Evolutionary conservation across 2,329 filamentous ascomycete species (phyloP), one percentile per base, ranked within the genome.

Genomic region (Lasiodiplodia citricola): DNA sequence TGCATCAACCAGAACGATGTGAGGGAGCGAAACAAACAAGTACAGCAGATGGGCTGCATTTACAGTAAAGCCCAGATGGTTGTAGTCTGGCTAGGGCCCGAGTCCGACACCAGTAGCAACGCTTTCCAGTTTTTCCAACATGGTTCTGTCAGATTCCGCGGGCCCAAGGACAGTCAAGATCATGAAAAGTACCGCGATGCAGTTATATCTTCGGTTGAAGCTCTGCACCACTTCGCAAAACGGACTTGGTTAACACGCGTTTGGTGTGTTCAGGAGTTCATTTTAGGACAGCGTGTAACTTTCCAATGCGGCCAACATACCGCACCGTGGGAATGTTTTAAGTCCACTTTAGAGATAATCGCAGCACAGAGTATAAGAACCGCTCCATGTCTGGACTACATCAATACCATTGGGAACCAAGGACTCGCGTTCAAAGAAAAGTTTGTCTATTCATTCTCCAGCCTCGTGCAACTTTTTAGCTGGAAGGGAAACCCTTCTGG

Each of bases 1-100:
- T 80, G 78, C 67, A 80, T 80, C 63, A 72, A 80, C 64, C 76
- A 79, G 52, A 47, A 70, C 4, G 70, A 77, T 55, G 38, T 66
- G 18, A 55, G 71, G 2, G 80, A 81, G 66, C 75, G 75, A 52
- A 76, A 75, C 50, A 68, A 74, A 31, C 80, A 81, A 68, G 78
- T 82, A 2, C 69, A 72, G 35, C 74, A 78, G 70, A 81, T 82
- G 78, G 62, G 73, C 2, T 56, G 67, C 2, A 78, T 82, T 21
- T 82, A 81, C 65, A 72, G 71, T 21, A 71, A 74, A 18, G 77
- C 78, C 0, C 69, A 74, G 25, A 71, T 74, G 3, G 79, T 79
- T 10, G 79, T 79, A 76, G 72, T 81, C 8, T 65, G 62, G 62
- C 31, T 65, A 14, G 81, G 80, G 0, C 73, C 77, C 16, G 72